Evolutionary conservation across 2,329 filamentous ascomycete genomes (phyloP).

Genomic region (Arthroderma uncinatum): DNA sequence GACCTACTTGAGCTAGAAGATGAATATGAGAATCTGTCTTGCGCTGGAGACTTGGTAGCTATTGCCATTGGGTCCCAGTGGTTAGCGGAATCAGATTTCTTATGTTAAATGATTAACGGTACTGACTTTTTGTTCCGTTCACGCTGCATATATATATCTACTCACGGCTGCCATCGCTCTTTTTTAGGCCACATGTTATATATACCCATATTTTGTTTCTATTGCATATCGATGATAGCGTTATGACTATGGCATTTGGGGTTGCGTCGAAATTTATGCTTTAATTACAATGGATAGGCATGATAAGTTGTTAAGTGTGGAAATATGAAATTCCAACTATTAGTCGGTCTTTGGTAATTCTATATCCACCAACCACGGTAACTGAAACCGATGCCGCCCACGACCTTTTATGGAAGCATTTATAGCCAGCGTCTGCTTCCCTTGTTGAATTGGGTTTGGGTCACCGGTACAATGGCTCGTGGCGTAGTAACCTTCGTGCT

Average conservation of each 20-base stretch:
- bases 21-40: constrained; percentile 33
- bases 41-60: constrained; percentile 34
- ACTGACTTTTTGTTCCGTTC: neutral
- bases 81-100: constrained; percentile 32
- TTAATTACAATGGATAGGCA: neutral
- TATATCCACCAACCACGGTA: constrained; percentile 45
- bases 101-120: constrained; percentile 14
- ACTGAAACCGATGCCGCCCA: constrained; percentile 34
- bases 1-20: constrained; percentile 29
- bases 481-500: neutral
- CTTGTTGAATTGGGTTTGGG: constrained; percentile 16
- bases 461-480: neutral
- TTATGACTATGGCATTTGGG: neutral
- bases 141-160: neutral
- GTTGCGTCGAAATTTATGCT: neutral
- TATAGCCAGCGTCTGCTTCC: constrained; percentile 47
- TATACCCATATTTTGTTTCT: neutral
- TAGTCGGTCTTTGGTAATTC: constrained; percentile 27
- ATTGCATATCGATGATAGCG: neutral
- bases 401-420: constrained; percentile 47
- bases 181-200: neutral
- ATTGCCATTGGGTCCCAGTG: constrained; percentile 35
- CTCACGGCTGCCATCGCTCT: neutral
- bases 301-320: neutral
- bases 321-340: neutral